Conservation (phyloP, 768 basidiomycete species). For the Asterophora parasitica region DNA sequence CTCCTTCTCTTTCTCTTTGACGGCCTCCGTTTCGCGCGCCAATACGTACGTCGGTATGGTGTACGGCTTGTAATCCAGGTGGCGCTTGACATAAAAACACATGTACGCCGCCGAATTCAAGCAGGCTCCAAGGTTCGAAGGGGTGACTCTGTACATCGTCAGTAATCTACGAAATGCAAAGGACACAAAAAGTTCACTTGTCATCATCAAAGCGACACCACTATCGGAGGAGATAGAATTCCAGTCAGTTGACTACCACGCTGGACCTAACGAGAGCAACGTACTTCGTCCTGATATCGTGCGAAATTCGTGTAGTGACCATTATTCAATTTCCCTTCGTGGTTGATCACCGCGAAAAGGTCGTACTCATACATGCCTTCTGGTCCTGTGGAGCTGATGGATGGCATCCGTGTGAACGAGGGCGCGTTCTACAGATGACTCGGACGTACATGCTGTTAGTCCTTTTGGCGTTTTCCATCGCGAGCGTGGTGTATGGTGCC, state of each 20-base stretch:
- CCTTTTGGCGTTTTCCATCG: slow-evolving; percentile 46
- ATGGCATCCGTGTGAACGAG: background rate
- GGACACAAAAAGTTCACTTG: slow-evolving; percentile 44
- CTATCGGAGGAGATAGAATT: slow-evolving; percentile 29
- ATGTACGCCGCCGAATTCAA: slow-evolving; percentile 81
- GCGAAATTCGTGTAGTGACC: slow-evolving; percentile 93
- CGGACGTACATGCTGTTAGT: slow-evolving; percentile 26
- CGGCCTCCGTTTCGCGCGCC: slow-evolving; percentile 61
- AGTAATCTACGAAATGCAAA: slow-evolving; percentile 6
- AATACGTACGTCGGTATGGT: slow-evolving; percentile 64
- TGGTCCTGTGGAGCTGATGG: slow-evolving; percentile 45
- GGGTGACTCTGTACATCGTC: slow-evolving; percentile 52
- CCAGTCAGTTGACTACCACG: slow-evolving; percentile 1
- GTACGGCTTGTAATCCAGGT: slow-evolving; percentile 77
- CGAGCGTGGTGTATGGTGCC: slow-evolving; percentile 77
- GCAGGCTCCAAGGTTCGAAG: slow-evolving; percentile 61
- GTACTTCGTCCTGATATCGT: slow-evolving; percentile 78
- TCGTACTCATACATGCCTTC: slow-evolving; percentile 82
- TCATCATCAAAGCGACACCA: slow-evolving; percentile 97
- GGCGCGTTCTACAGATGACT: background rate
- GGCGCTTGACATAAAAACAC: slow-evolving; percentile 92
- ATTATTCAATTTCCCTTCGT: slow-evolving; percentile 91
- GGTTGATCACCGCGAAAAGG: slow-evolving; percentile 89
- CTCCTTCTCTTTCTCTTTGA: slow-evolving; percentile 46
- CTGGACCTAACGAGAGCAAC: slow-evolving; percentile 21